These are phyloP conservation scores for Ilex asprella DNA, from an alignment of 257 asterid species.

Conservation along the genomic window DNA sequence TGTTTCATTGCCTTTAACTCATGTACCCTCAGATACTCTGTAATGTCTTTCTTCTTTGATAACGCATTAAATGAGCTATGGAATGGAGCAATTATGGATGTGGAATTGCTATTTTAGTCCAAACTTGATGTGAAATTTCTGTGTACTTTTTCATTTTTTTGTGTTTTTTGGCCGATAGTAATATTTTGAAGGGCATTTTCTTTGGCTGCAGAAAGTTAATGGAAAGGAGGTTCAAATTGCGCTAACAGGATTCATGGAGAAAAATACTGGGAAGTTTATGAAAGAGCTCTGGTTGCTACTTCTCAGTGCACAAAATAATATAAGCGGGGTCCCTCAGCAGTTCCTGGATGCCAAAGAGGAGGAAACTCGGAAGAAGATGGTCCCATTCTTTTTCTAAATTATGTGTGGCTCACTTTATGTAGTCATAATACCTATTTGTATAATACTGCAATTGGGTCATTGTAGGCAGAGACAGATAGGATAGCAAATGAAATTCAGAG, in stretches of 20 bases:
- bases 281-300: conserved; percentile 92
- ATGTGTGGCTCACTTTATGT: conserved; percentile 4
- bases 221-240: conserved; percentile 89
- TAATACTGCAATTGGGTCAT: conserved; percentile 10
- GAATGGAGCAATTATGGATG: no score
- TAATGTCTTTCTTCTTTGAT: no score
- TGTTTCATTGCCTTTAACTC: background rate
- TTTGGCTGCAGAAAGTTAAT: conserved; percentile 68
- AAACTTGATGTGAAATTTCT: background rate
- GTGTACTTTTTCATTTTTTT: background rate
- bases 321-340: conserved; percentile 94
- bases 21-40: no score
- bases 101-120: no score
- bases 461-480: conserved; percentile 86
- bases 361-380: conserved; percentile 83
- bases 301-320: conserved; percentile 85
- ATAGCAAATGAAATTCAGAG: conserved; percentile 64
- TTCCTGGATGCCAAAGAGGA: conserved; percentile 97
- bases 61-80: no score
- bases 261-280: conserved; percentile 97
- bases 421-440: conserved; percentile 2
- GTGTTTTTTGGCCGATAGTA: background rate
- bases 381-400: conserved; percentile 18
- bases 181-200: background rate
- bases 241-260: conserved; percentile 98